phyloP scores from a whole-genome alignment of 2,329 filamentous ascomycete species.

The Macrophomina phaseolina region DNA sequence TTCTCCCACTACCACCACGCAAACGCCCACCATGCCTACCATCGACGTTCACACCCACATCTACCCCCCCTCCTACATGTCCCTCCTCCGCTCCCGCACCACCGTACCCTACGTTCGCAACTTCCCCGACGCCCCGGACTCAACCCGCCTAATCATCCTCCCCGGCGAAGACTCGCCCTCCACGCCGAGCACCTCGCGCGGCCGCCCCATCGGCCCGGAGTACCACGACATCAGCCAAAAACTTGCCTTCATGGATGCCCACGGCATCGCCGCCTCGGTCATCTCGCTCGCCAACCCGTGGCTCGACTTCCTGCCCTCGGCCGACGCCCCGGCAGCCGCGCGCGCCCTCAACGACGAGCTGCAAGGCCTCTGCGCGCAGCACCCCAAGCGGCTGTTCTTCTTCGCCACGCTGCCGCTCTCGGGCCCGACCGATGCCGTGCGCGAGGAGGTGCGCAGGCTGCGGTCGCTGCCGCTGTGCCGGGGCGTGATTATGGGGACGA shows the following conservation, averaged over 20 bases:
- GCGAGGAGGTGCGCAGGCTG: conserved; percentile 66
- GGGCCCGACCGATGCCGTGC: conserved; percentile 65
- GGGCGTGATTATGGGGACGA: conserved; percentile 88
- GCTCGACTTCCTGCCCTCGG: conserved; percentile 78
- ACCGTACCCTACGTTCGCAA: conserved; percentile 74
- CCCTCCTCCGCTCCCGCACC: conserved; percentile 60
- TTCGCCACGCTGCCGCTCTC: conserved; percentile 84
- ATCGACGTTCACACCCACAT: conserved; percentile 69
- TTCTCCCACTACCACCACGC: neutral
- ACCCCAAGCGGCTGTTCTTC: conserved; percentile 75
- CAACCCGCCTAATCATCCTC: conserved; percentile 71
- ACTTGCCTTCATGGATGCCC: conserved; percentile 84
- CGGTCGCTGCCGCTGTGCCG: conserved; percentile 69
- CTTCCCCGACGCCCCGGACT: conserved; percentile 59
- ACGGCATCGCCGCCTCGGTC: conserved; percentile 81
- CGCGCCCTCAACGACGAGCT: conserved; percentile 78
- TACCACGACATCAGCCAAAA: conserved; percentile 83
- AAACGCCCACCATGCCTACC: conserved; percentile 45
- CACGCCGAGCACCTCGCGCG: conserved; percentile 63
- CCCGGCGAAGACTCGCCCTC: conserved; percentile 61
- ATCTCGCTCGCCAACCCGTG: conserved; percentile 92
- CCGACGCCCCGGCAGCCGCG: conserved; percentile 68
- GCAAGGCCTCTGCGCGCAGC: conserved; percentile 69
- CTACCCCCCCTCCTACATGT: conserved; percentile 65
- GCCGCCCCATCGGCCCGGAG: conserved; percentile 80